Evolutionary conservation across 345 rosid genomes (phyloP).

Genomic region (Stellera chamaejasme): DNA sequence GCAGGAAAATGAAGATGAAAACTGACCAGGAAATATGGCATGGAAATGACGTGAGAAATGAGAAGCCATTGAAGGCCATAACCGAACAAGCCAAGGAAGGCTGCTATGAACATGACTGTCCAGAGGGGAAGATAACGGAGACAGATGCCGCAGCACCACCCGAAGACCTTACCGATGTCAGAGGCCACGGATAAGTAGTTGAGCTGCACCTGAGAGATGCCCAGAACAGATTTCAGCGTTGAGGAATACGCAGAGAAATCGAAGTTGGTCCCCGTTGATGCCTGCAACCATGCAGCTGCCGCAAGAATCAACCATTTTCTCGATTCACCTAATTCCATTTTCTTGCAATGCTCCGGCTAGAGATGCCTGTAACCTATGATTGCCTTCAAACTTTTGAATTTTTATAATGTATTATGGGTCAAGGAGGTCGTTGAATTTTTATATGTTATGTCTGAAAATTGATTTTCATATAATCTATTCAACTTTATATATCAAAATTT

Average conservation of each 20-base stretch:
- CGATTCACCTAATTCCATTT: constrained; percentile 42
- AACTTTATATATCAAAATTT: too few relatives aligned
- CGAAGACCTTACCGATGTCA: constrained; percentile 69
- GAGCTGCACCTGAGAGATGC: constrained; percentile 62
- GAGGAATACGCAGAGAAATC: constrained; percentile 74
- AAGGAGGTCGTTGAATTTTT: too few relatives aligned
- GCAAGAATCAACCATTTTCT: constrained; percentile 60
- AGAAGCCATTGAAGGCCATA: constrained; percentile 76
- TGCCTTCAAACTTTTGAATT: too few relatives aligned
- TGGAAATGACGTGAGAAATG: constrained; percentile 31
- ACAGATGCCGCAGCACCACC: constrained; percentile 69
- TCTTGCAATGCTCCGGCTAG: neutral
- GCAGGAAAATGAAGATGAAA: neutral
- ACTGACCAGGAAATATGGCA: constrained; percentile 63
- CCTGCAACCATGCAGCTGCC: constrained; percentile 71
- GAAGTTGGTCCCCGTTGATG: constrained; percentile 77
- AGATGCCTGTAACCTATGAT: too few relatives aligned
- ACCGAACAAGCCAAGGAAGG: constrained; percentile 43
- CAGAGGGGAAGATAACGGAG: constrained; percentile 47
- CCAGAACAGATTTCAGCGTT: constrained; percentile 45
- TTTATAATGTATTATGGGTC: too few relatives aligned
- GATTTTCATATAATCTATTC: too few relatives aligned
- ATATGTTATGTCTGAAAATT: too few relatives aligned
- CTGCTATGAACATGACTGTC: constrained; percentile 50
- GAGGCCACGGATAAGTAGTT: constrained; percentile 70